Evolutionary conservation across 2,329 filamentous ascomycete genomes (phyloP), one percentile per base, ranked within the genome.

Genomic region (Ascochyta lentis): DNA sequence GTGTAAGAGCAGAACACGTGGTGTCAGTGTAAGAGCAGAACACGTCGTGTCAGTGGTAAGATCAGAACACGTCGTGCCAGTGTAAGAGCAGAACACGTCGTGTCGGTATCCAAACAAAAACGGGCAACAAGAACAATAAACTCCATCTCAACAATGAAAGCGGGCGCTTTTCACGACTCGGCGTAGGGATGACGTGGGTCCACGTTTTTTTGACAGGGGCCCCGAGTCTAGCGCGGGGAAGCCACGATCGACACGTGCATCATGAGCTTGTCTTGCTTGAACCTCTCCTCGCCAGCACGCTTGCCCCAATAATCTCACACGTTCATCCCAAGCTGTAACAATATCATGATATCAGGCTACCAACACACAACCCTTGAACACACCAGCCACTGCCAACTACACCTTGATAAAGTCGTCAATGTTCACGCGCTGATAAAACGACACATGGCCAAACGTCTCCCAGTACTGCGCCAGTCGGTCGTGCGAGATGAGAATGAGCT

Each of bases 401-500:
- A 72, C 58, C 29, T 49, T 62, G 0, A 67, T 65, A 24, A 76
- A 71, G 2, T 70, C 69, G 49, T 80, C 78, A 38, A 83, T 56
- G 51, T 82, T 73, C 1, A 83, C 79, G 2, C 80, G 71, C 57
- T 79, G 71, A 53, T 80, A 82, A 54, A 80, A 81, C 0, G 74
- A 78, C 12, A 83, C 79, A 60, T 81, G 79, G 1, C 78, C 79
- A 63, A 81, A 81, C 0, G 75, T 76, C 45, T 90, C 79, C 93
- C 93, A 97, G 70, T 92, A 89, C 70, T 94, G 91, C 2, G 92
- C 93, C 50, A 97, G 73, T 37, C 84, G 82, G 69, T 96, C 81
- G n/a, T 86, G 84, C 2, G 89, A 92, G 35, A 96, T 82, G 33
- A 97, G 81, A 44, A 96, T 86, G 22, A 97, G 81, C 63, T 93